phyloP scores from a whole-genome alignment of 2,329 filamentous ascomycete genomes.

The Tolypocladium tropicale region DNA sequence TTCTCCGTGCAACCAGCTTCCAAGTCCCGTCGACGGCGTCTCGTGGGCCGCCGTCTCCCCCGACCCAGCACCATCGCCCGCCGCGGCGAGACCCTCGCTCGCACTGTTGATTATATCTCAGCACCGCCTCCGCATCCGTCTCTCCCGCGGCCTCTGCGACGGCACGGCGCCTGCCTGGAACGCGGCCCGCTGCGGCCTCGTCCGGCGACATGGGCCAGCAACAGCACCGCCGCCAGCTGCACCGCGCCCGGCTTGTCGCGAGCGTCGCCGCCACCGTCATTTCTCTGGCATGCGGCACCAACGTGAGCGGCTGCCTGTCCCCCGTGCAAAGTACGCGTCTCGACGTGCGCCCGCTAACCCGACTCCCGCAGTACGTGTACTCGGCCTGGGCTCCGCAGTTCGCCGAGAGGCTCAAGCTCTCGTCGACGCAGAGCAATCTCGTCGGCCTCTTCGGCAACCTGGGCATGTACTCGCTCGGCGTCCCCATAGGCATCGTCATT shows the following conservation, averaged over 20 bases:
- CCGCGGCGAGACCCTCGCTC: not conserved
- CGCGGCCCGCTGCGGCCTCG: not conserved
- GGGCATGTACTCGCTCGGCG: slow-evolving; percentile 87
- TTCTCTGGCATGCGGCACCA: slow-evolving; percentile 83
- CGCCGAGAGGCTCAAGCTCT: slow-evolving; percentile 73
- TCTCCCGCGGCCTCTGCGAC: not conserved
- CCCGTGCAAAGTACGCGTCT: too few relatives aligned
- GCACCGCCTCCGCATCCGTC: not conserved
- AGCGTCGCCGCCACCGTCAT: slow-evolving; percentile 78
- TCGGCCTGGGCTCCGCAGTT: slow-evolving; percentile 97
- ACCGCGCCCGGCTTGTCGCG: slow-evolving; percentile 64
- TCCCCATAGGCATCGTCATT: slow-evolving; percentile 80
- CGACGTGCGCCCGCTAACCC: not conserved
- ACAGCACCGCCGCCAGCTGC: slow-evolving; percentile 27
- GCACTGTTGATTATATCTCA: not conserved
- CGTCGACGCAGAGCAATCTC: slow-evolving; percentile 86
- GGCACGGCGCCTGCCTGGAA: too few relatives aligned
- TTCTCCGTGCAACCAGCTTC: too few relatives aligned
- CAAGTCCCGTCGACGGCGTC: too few relatives aligned
- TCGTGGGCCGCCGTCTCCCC: not conserved
- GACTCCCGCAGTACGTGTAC: slow-evolving; percentile 73
- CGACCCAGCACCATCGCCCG: not conserved
- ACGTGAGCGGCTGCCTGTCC: slow-evolving; percentile 43
- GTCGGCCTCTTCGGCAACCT: slow-evolving; percentile 80
- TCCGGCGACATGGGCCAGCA: slow-evolving; percentile 12